These are phyloP conservation scores for Leptosphaerulina australis DNA, from an alignment of 2,329 filamentous ascomycete genomes.

Conservation along the genomic window DNA sequence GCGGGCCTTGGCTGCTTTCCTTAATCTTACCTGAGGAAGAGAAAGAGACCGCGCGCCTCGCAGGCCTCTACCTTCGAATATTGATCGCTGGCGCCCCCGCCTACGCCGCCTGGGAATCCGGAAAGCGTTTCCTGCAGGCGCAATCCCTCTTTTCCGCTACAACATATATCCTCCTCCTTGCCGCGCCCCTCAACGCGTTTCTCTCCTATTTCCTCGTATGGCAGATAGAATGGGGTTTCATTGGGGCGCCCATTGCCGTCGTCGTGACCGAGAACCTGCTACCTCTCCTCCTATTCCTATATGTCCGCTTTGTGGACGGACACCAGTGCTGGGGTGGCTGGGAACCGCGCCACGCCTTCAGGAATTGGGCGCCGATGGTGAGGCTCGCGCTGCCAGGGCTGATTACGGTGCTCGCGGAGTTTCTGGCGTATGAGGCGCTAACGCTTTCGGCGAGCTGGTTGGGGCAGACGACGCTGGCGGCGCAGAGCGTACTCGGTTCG, in stretches of 20 bases:
- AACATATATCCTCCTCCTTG: conserved; percentile 81
- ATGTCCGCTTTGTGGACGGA: conserved; percentile 74
- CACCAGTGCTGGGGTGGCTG: conserved; percentile 83
- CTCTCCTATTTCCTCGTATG: conserved; percentile 85
- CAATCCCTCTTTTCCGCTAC: conserved; percentile 85
- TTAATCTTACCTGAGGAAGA: conserved; percentile 75
- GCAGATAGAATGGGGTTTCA: conserved; percentile 63
- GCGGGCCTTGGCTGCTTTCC: conserved; percentile 67
- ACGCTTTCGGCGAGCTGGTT: conserved; percentile 83
- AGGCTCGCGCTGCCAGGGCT: conserved; percentile 85
- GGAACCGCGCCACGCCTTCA: conserved; percentile 68
- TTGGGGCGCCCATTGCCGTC: conserved; percentile 81
- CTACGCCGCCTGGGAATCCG: conserved; percentile 76
- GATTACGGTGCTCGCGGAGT: conserved; percentile 93
- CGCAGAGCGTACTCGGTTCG: conserved; percentile 83
- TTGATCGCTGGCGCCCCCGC: conserved; percentile 74
- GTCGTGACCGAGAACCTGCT: conserved; percentile 76
- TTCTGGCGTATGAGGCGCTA: conserved; percentile 88
- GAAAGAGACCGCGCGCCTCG: conserved; percentile 70
- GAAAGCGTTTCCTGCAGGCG: conserved; percentile 86
- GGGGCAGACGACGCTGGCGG: conserved; percentile 78
- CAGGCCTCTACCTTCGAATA: conserved; percentile 74
- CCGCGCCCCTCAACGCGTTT: conserved; percentile 78
- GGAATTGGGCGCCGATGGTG: conserved; percentile 85
- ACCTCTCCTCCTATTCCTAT: conserved; percentile 73